These are phyloP conservation scores for Bromus sterilis DNA, from an alignment of 176 grass and related monocot genomes.

Conservation along the genomic window DNA sequence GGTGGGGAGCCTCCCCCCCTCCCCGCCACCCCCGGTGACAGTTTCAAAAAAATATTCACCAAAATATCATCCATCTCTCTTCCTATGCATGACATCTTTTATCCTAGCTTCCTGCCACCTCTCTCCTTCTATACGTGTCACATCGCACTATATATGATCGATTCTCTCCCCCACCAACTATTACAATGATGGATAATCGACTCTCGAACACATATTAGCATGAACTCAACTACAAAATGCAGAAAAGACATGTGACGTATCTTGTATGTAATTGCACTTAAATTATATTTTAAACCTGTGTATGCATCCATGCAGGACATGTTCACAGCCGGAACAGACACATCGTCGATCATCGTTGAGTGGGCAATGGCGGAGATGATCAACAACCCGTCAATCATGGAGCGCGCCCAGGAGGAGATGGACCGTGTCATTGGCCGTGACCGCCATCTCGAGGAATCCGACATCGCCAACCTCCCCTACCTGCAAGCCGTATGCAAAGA, in stretches of 20 bases:
- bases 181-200: too few species aligned
- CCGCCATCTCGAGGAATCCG: slow-evolving; percentile 49
- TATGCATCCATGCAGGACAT: slow-evolving; percentile 37
- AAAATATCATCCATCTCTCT: too few species aligned
- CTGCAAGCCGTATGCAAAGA: slow-evolving; percentile 78
- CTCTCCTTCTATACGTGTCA: too few species aligned
- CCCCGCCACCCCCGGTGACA: too few species aligned
- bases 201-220: neutral
- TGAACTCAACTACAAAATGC: neutral
- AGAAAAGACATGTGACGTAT: neutral
- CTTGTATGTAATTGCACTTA: neutral
- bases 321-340: slow-evolving; percentile 93
- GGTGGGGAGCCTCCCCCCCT: too few species aligned
- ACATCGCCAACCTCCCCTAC: slow-evolving; percentile 51
- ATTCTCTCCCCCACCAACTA: too few species aligned
- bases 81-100: too few species aligned
- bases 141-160: too few species aligned
- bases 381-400: slow-evolving; percentile 41
- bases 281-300: neutral
- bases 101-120: too few species aligned
- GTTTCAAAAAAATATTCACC: too few species aligned
- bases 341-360: slow-evolving; percentile 80
- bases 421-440: slow-evolving; percentile 50
- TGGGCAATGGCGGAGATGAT: slow-evolving; percentile 79
- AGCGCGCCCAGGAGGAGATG: slow-evolving; percentile 48